These are phyloP conservation scores for Hypoxylon subgilvum DNA, from an alignment of 495 filamentous ascomycete genomes.

Conservation along the genomic window DNA sequence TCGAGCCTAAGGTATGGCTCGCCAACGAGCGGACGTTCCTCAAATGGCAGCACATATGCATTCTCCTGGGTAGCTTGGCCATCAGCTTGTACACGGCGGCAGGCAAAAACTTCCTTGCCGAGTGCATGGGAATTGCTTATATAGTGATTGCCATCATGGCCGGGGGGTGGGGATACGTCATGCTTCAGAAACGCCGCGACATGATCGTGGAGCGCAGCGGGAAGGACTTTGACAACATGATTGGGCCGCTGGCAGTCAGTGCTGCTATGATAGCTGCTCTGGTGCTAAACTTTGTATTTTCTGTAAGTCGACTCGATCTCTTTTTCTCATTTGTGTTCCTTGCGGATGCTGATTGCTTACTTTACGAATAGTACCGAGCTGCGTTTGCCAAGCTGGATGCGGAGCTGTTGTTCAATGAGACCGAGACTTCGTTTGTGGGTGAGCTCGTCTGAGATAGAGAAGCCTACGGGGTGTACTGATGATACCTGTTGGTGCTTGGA, in stretches of 20 bases:
- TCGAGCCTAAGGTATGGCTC: conserved; percentile 98
- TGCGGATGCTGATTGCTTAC: conserved; percentile 8
- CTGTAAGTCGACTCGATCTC: conserved; percentile 50
- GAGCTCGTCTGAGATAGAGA: conserved; percentile 31
- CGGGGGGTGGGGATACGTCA: conserved; percentile 83
- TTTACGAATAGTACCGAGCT: conserved; percentile 39
- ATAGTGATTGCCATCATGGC: conserved; percentile 81
- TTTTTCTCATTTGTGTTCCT: not conserved
- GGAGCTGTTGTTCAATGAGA: conserved; percentile 25
- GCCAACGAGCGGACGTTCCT: conserved; percentile 97
- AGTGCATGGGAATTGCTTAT: conserved; percentile 78
- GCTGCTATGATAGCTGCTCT: conserved; percentile 78
- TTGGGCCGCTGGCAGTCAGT: conserved; percentile 85
- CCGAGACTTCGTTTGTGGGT: conserved; percentile 30
- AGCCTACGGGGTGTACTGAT: not conserved
- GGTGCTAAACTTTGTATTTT: conserved; percentile 86
- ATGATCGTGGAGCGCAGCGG: conserved; percentile 86
- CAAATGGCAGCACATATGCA: conserved; percentile 93
- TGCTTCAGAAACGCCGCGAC: conserved; percentile 73
- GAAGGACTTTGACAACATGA: conserved; percentile 85
- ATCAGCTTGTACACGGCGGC: conserved; percentile 88
- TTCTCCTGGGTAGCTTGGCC: conserved; percentile 81
- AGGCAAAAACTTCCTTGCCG: conserved; percentile 73
- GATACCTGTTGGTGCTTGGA: no score
- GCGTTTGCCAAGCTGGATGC: conserved; percentile 32